A percentile compares a stretch with the other conserved stretches of the same genome.
Evolutionary conservation across 345 rosid genomes (phyloP).

Genomic region (Melaleuca alternifolia): DNA sequence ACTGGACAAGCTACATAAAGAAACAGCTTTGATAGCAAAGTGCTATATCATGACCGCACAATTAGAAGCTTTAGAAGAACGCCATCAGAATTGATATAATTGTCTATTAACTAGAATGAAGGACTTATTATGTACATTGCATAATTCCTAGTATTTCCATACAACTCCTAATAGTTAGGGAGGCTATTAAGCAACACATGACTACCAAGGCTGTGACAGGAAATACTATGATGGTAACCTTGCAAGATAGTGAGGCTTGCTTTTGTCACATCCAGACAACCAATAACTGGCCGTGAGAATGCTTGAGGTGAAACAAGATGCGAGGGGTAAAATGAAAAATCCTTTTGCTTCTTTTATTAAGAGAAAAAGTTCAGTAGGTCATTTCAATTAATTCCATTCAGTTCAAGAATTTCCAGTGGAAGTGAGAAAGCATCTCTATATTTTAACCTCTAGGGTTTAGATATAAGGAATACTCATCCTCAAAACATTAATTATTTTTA

Average conservation of each 20-base stretch:
- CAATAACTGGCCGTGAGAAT: fast-evolving
- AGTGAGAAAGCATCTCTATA: background rate
- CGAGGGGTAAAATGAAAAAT: background rate
- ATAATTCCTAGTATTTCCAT: background rate
- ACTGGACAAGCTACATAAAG: background rate
- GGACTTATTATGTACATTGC: background rate
- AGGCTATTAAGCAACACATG: fast-evolving
- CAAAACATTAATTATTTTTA: background rate
- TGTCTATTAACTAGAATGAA: background rate
- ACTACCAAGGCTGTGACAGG: fast-evolving
- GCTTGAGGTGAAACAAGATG: background rate
- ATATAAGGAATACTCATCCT: background rate
- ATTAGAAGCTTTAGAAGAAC: background rate
- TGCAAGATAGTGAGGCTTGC: fast-evolving
- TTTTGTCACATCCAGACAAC: background rate
- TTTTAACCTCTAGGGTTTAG: background rate
- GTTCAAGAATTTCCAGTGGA: background rate
- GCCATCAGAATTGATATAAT: background rate
- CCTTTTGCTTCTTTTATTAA: background rate
- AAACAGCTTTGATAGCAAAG: background rate
- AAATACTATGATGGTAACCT: background rate
- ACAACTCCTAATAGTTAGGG: background rate
- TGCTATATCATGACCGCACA: background rate
- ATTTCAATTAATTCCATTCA: background rate
- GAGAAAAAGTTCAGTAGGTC: background rate